phyloP scores from a whole-genome alignment of 495 filamentous ascomycete species.

The Penicillium verhagenii region DNA sequence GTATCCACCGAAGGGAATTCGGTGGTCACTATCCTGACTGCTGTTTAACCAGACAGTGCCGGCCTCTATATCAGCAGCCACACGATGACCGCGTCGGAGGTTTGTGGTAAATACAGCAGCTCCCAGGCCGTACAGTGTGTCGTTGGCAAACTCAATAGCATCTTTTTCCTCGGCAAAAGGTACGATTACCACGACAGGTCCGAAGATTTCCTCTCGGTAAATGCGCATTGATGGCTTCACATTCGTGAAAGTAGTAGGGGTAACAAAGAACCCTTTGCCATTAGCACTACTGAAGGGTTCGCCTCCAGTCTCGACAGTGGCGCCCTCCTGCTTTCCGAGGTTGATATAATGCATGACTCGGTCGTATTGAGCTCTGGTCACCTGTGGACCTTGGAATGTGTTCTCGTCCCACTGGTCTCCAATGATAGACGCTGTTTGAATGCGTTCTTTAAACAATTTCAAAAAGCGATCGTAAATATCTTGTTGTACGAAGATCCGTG shows the following conservation, averaged over 20 bases:
- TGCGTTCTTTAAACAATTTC: constrained; percentile 70
- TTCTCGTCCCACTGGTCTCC: constrained; percentile 76
- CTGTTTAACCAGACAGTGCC: constrained; percentile 82
- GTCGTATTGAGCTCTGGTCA: constrained; percentile 83
- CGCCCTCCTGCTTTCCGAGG: constrained; percentile 71
- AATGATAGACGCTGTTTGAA: constrained; percentile 62
- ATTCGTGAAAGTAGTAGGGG: constrained; percentile 86
- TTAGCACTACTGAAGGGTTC: constrained; percentile 71
- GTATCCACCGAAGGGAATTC: constrained; percentile 82
- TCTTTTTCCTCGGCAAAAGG: constrained; percentile 80
- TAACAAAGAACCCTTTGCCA: constrained; percentile 82
- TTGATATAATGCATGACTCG: constrained; percentile 89
- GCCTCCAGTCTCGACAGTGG: constrained; percentile 73
- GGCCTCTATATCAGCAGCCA: too few relatives aligned
- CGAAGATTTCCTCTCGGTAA: constrained; percentile 90
- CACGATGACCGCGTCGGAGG: constrained; percentile 63
- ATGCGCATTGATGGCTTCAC: constrained; percentile 83
- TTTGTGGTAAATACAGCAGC: constrained; percentile 81
- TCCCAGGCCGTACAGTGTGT: constrained; percentile 69
- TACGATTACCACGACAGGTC: constrained; percentile 78
- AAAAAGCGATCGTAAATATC: constrained; percentile 69
- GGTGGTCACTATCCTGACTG: constrained; percentile 62
- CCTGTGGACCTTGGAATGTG: constrained; percentile 90
- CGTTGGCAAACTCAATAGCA: constrained; percentile 68
- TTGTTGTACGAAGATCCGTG: constrained; percentile 78